Base-by-base conservation (phyloP, 768 basidiomycete species). In the Cubamyces sp. region DNA sequence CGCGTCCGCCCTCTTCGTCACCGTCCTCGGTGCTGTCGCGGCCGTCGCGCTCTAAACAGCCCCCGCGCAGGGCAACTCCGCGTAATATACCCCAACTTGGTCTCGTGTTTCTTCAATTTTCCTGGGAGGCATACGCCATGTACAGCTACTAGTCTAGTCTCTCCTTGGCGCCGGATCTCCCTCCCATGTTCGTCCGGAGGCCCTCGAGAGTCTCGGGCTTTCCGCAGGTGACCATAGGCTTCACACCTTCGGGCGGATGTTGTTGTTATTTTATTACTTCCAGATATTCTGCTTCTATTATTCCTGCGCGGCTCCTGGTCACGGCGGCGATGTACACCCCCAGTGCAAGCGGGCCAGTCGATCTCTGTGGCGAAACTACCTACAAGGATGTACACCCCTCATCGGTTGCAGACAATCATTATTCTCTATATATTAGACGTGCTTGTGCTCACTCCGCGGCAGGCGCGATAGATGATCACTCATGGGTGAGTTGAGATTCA, bases 1-100 rank as follows among this genome's bases (percentile, higher is more conserved):
- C 39, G 56, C 58, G 28, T 30, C 70, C 19, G 61, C 74, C 11
- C 48, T 75, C 37, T 37, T 74, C 23, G 64, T 68, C 21, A 66
- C 66, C 51, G 62, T 57, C 21, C 23, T 70, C 30, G 62, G 69
- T 21, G 69, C 69, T 19, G 45, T 68, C 50, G 47, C 67, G 42
- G 69, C 60, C 57, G 67, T 77, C 46, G 50, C 57, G 37, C 47
- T 65, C 60, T 64, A 64, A 64, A 60, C 58, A 28, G 25, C 48
- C 54, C 47, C 37, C 26, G 48, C 63, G 63, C 63, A 16, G 63
- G 63, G 57, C 34, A 25, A 49, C 53, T n/a, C 23, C 57, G 63
- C 63, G 48, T 46, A 46, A 55, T 64, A 64, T 59, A 59, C 63
- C 53, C 49, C 54, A 30, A 45, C 19, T 40, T 42, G 46, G 45